Evolutionary conservation across 1,139 yeast genomes (phyloP).

Genomic region (Citeromyces hawaiiensis): DNA sequence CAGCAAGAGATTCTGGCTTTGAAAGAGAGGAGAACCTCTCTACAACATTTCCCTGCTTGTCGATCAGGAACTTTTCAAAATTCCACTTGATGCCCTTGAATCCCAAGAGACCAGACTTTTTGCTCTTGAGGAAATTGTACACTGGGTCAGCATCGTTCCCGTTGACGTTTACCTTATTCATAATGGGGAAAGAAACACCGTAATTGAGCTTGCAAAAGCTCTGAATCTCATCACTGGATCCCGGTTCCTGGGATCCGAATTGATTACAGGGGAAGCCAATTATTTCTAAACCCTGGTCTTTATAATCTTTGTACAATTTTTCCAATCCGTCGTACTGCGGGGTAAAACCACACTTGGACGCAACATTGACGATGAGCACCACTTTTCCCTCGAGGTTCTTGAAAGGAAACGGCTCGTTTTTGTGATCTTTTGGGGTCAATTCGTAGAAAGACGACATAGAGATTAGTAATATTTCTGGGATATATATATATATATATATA

Average conservation of each 20-base stretch:
- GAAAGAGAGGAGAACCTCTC: slow-evolving; percentile 59
- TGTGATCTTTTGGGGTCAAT: slow-evolving; percentile 40
- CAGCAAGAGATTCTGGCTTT: slow-evolving; percentile 33
- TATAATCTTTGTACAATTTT: slow-evolving; percentile 65
- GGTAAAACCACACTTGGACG: slow-evolving; percentile 84
- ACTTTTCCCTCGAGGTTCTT: slow-evolving; percentile 72
- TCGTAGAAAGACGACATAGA: slow-evolving; percentile 32
- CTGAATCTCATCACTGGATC: slow-evolving; percentile 49
- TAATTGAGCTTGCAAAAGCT: slow-evolving; percentile 51
- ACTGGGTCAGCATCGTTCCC: slow-evolving; percentile 76
- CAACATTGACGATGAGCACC: slow-evolving; percentile 81
- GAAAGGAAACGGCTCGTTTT: slow-evolving; percentile 56
- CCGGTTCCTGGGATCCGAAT: slow-evolving; percentile 85
- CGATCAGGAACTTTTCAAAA: slow-evolving; percentile 81
- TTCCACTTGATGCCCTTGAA: slow-evolving; percentile 86
- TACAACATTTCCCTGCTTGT: slow-evolving; percentile 59
- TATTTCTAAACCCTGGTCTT: slow-evolving; percentile 62
- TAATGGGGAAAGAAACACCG: slow-evolving; percentile 81
- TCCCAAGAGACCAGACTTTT: slow-evolving; percentile 58
- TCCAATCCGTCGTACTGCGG: slow-evolving; percentile 84
- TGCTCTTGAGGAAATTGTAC: slow-evolving; percentile 56
- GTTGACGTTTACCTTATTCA: slow-evolving; percentile 82
- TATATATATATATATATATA: too few relatives aligned
- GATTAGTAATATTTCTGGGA: too few relatives aligned
- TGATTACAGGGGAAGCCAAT: slow-evolving; percentile 92